A percentile compares a stretch with the other conserved stretches of the same genome.
Evolutionary conservation across 176 grass and related monocot species (phyloP).

Genomic region (Eleusine indica): DNA sequence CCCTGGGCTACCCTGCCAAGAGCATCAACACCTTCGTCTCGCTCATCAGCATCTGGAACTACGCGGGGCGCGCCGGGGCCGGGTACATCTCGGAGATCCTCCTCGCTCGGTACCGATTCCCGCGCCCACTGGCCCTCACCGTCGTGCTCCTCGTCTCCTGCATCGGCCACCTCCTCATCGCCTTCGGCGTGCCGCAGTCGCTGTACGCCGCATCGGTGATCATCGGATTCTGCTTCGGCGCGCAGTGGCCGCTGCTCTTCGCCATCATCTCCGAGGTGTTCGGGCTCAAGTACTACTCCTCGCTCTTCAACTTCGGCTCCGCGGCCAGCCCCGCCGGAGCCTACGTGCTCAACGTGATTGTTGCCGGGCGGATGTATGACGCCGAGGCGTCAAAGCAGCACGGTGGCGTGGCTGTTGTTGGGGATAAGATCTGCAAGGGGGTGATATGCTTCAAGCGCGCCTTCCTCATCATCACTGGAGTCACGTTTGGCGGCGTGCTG

Average conservation of each 20-base stretch:
- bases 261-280: slow-evolving; percentile 95
- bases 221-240: slow-evolving; percentile 91
- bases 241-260: slow-evolving; percentile 88
- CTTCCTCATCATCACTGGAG: slow-evolving; percentile 46
- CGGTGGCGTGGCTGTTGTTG: slow-evolving; percentile 7
- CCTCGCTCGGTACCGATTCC: slow-evolving; percentile 61
- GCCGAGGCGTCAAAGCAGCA: slow-evolving; percentile 48
- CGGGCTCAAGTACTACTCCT: slow-evolving; percentile 94
- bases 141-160: slow-evolving; percentile 74
- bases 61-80: slow-evolving; percentile 75
- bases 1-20: slow-evolving; percentile 66
- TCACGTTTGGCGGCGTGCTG: slow-evolving; percentile 35
- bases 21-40: slow-evolving; percentile 89
- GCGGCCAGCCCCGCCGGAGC: slow-evolving; percentile 74
- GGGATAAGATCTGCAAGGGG: slow-evolving; percentile 44
- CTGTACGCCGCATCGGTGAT: slow-evolving; percentile 77
- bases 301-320: slow-evolving; percentile 85
- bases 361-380: slow-evolving; percentile 60
- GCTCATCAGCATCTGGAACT: slow-evolving; percentile 96
- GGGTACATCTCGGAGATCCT: slow-evolving; percentile 79
- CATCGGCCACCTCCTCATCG: slow-evolving; percentile 81
- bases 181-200: slow-evolving; percentile 64
- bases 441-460: slow-evolving; percentile 41
- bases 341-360: slow-evolving; percentile 66
- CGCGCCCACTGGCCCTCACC: slow-evolving; percentile 64